These are phyloP conservation scores for Camelina neglecta DNA, from an alignment of 345 rosid species.

Conservation along the genomic window DNA sequence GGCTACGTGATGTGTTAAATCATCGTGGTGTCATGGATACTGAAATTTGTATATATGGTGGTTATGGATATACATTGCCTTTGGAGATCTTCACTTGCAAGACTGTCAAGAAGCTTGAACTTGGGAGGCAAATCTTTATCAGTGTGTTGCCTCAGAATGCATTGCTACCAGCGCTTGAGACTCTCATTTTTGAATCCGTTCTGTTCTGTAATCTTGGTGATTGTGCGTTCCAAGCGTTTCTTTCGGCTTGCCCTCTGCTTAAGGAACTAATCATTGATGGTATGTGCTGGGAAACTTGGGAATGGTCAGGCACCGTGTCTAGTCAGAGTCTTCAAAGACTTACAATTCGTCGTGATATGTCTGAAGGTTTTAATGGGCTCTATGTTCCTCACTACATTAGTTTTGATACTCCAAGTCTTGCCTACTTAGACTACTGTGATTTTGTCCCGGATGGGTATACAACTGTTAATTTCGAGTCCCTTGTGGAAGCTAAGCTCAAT, in stretches of 20 bases:
- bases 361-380: background rate
- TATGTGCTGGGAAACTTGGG: background rate
- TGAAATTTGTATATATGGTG: background rate
- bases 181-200: background rate
- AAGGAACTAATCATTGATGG: background rate
- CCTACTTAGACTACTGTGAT: background rate
- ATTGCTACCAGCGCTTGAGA: background rate
- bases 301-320: background rate
- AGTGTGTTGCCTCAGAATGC: background rate
- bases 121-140: background rate
- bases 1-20: background rate
- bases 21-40: background rate
- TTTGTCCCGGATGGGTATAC: background rate
- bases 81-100: background rate
- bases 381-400: background rate
- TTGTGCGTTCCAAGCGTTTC: background rate
- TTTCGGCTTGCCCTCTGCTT: background rate
- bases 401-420: background rate
- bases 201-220: background rate
- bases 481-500: background rate
- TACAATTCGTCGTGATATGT: background rate
- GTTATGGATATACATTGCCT: background rate
- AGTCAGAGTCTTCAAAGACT: background rate
- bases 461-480: background rate
- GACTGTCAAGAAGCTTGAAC: background rate